A percentile compares a stretch with the other conserved stretches of the same genome.
phyloP scores from a whole-genome alignment of 495 filamentous ascomycete genomes.

The Poronia punctata region DNA sequence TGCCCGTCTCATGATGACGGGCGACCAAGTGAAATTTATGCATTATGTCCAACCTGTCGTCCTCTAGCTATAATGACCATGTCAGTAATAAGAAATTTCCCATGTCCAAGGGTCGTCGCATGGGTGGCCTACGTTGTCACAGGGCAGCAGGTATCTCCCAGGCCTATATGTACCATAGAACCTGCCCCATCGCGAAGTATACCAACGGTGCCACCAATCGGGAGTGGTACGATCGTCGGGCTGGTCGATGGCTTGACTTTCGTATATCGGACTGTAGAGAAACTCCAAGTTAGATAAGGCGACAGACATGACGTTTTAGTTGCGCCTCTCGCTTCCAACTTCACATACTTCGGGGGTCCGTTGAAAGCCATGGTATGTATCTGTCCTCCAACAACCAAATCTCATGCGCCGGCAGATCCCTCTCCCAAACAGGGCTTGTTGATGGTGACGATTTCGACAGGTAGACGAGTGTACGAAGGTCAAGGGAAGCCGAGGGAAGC shows the following conservation, averaged over 20 bases:
- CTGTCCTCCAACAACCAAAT: too few species aligned
- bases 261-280: too few species aligned
- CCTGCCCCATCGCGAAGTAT: conserved; percentile 7
- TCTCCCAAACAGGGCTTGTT: neutral
- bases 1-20: conserved; percentile 51
- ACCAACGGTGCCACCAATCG: conserved; percentile 11
- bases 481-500: conserved; percentile 1
- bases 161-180: conserved; percentile 9
- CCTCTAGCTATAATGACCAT: conserved; percentile 47
- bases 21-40: conserved; percentile 68
- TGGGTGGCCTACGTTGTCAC: conserved; percentile 8
- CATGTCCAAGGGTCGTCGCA: neutral
- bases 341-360: conserved; percentile 6
- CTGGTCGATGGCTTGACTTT: conserved; percentile 3
- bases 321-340: conserved; percentile 1
- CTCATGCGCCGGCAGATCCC: neutral
- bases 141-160: conserved; percentile 10
- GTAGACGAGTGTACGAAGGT: neutral
- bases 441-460: neutral
- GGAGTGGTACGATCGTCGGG: neutral
- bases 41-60: conserved; percentile 71
- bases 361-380: conserved; percentile 11
- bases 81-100: conserved; percentile 8
- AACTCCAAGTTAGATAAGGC: too few species aligned
- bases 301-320: too few species aligned